These are phyloP conservation scores for Alloteropsis semialata DNA, from an alignment of 176 grass and related monocot genomes.

Conservation along the genomic window DNA sequence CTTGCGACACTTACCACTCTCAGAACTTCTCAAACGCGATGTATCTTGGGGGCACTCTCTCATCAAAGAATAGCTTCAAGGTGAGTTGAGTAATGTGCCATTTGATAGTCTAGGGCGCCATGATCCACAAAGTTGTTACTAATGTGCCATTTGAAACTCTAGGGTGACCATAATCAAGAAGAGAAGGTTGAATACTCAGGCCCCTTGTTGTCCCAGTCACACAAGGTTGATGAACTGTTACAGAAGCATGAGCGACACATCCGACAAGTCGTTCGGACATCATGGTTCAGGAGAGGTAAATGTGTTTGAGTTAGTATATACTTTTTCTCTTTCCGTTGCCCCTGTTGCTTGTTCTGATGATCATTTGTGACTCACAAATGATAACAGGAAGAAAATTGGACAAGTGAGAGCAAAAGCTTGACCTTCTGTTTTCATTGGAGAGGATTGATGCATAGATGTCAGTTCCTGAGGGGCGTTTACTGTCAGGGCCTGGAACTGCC, in stretches of 20 bases:
- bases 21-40: slow-evolving; percentile 57
- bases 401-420: slow-evolving; percentile 18
- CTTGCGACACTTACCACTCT: slow-evolving; percentile 47
- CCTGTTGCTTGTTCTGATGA: neutral
- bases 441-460: neutral
- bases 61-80: slow-evolving; percentile 56
- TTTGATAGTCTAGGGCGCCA: slow-evolving; percentile 41
- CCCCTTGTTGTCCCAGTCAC: slow-evolving; percentile 66
- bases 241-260: slow-evolving; percentile 85
- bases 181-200: slow-evolving; percentile 92
- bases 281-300: slow-evolving; percentile 85
- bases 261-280: slow-evolving; percentile 73
- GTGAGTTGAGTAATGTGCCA: slow-evolving; percentile 39
- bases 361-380: neutral
- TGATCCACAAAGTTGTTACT: neutral
- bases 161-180: slow-evolving; percentile 48
- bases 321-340: neutral
- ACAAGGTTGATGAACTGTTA: slow-evolving; percentile 90
- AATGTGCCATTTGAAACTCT: slow-evolving; percentile 15
- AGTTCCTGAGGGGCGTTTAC: neutral
- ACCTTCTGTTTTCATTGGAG: neutral
- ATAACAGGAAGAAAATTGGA: slow-evolving; percentile 44
- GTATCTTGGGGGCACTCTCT: slow-evolving; percentile 46
- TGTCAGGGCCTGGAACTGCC: neutral
- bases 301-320: neutral